Evolutionary conservation across 2,329 filamentous ascomycete species (phyloP).

Genomic region (Rugonectria rugulosa): DNA sequence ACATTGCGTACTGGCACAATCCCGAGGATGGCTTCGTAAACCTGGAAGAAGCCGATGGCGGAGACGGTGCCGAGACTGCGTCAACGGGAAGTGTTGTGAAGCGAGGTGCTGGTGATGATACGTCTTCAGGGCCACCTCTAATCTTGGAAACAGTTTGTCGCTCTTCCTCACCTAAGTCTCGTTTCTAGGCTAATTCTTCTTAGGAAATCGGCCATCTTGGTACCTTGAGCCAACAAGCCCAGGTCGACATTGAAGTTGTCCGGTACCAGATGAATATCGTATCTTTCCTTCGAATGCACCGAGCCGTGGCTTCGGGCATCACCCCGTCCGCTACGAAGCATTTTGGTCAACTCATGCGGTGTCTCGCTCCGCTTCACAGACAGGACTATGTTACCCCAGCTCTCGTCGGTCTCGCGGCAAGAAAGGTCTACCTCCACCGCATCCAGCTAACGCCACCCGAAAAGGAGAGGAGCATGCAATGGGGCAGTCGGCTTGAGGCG

Average conservation of each 20-base stretch:
- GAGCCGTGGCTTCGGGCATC: constrained; percentile 81
- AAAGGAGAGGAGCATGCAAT: constrained; percentile 88
- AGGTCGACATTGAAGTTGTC: constrained; percentile 77
- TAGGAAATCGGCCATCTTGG: constrained; percentile 68
- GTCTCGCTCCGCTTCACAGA: constrained; percentile 82
- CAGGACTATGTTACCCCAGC: constrained; percentile 85
- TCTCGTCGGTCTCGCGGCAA: constrained; percentile 80
- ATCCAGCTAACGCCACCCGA: constrained; percentile 73
- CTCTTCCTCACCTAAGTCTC: background rate
- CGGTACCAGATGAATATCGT: constrained; percentile 89
- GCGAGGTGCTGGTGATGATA: constrained; percentile 36
- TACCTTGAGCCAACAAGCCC: constrained; percentile 63
- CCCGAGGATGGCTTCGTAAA: constrained; percentile 76
- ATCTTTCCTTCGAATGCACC: constrained; percentile 86
- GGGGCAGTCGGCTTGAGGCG: constrained; percentile 81
- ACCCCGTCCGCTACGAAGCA: constrained; percentile 81
- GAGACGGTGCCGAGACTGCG: constrained; percentile 42
- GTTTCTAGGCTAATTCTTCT: constrained; percentile 33
- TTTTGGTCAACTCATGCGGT: constrained; percentile 72
- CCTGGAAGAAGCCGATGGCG: constrained; percentile 66
- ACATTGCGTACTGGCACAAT: constrained; percentile 86
- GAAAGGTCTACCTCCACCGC: constrained; percentile 88
- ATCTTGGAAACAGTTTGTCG: constrained; percentile 54
- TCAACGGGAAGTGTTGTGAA: constrained; percentile 58
- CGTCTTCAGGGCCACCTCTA: constrained; percentile 39